Conservation (phyloP, 768 basidiomycete genomes). For the Mrakia frigida region DNA sequence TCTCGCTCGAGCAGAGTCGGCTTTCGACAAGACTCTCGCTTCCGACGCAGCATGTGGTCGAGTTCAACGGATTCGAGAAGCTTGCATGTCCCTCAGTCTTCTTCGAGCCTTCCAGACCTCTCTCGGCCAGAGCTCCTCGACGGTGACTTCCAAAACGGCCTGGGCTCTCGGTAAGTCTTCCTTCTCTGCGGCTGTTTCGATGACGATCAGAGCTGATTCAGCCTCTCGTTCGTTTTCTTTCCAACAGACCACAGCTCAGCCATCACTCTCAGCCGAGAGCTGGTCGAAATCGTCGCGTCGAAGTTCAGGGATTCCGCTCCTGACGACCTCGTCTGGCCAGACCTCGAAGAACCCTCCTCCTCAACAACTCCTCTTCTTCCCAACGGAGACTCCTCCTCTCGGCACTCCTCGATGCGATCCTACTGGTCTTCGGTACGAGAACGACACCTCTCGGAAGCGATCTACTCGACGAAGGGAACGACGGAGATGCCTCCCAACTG, state of each 20-base stretch:
- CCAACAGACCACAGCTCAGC: slow-evolving; percentile 65
- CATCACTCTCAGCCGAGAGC: slow-evolving; percentile 75
- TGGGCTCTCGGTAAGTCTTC: slow-evolving; percentile 53
- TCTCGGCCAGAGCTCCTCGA: slow-evolving; percentile 57
- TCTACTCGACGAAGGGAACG: slow-evolving; percentile 47
- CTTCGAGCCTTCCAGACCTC: slow-evolving; percentile 74
- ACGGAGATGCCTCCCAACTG: slow-evolving; percentile 65
- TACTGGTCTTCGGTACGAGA: slow-evolving; percentile 62
- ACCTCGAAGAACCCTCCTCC: slow-evolving; percentile 48
- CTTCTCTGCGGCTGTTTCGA: slow-evolving; percentile 35
- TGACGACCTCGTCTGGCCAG: slow-evolving; percentile 75
- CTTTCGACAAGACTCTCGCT: slow-evolving; percentile 63
- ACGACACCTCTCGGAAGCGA: slow-evolving; percentile 53
- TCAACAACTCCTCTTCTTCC: slow-evolving; percentile 39
- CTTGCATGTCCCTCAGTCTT: slow-evolving; percentile 62
- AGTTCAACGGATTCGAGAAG: slow-evolving; percentile 68
- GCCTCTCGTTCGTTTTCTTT: not conserved
- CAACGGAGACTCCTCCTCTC: slow-evolving; percentile 41
- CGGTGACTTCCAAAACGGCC: slow-evolving; percentile 56
- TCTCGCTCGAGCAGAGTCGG: slow-evolving; percentile 62
- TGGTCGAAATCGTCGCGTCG: slow-evolving; percentile 70
- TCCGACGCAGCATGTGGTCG: slow-evolving; percentile 57
- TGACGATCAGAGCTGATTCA: slow-evolving; percentile 37
- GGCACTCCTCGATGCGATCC: slow-evolving; percentile 40
- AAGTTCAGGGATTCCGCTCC: slow-evolving; percentile 54